Percentiles rank a stretch among this genome's conserved stretches.
phyloP scores from a whole-genome alignment of 257 asterid species.

The Scutellaria baicalensis region DNA sequence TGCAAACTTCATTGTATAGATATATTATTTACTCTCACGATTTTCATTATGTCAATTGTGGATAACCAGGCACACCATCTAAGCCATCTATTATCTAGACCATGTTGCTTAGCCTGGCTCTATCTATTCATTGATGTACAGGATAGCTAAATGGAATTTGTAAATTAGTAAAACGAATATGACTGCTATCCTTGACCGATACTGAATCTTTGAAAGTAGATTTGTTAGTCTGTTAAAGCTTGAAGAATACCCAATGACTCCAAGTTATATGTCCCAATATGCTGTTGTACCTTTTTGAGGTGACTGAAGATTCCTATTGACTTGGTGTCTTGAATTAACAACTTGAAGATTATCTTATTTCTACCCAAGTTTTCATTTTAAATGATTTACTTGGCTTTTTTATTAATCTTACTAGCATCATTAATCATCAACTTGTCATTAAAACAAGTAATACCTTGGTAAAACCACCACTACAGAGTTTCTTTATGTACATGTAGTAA shows the following conservation, averaged over 20 bases:
- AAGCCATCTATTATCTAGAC: too few relatives aligned
- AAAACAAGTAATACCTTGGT: not conserved
- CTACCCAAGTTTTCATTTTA: not conserved
- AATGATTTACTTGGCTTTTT: not conserved
- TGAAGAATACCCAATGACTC: not conserved
- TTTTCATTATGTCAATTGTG: not conserved
- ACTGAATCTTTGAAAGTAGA: not conserved
- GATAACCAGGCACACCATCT: not conserved
- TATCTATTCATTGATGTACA: not conserved
- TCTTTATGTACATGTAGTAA: not conserved
- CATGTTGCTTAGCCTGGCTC: not conserved
- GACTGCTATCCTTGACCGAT: not conserved
- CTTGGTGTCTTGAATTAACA: not conserved
- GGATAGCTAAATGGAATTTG: not conserved
- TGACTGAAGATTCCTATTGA: not conserved
- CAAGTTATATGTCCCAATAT: not conserved
- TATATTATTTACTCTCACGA: not conserved
- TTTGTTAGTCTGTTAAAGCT: not conserved
- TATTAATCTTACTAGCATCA: not conserved
- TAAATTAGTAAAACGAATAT: not conserved
- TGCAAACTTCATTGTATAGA: not conserved
- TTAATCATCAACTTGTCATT: not conserved
- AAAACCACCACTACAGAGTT: not conserved
- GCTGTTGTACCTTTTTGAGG: not conserved
- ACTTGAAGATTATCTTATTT: not conserved